Evolutionary conservation across 2,329 filamentous ascomycete species (phyloP), one percentile per base, ranked within the genome.

Genomic region (Aspergillus japonicus): DNA sequence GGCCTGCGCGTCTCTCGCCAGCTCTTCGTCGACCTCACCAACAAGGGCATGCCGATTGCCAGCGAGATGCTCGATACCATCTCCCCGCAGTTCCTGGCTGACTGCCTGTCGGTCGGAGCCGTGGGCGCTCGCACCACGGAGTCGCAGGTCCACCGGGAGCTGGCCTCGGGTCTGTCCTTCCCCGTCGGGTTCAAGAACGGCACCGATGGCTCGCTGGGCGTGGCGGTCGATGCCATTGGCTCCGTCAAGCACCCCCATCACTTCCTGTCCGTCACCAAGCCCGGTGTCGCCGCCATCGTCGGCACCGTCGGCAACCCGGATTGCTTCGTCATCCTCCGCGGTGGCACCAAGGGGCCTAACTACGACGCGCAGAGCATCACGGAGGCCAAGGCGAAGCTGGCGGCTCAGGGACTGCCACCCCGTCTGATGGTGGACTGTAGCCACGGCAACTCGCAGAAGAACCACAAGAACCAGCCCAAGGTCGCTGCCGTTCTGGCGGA

Each of bases 151-250:
- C 95, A 99, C 78, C 89, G 95, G 58, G 95, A 99, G 79, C 82
- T 99, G 64, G 94, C 95, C 23, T 95, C 90, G 56, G 95, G 95
- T 72, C 83, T 98, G 39, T 96, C 90, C 68, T 98, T 97, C 89
- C 95, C 95, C 2, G 92, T 99, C 11, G 95, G 95, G 54, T 99
- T 99, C 89, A 99, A 99, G 86, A 99, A 99, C 78, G 95, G 95
- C 65, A 99, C 95, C 33, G 95, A 99, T 75, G 95, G 95, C 54
- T 89, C 89, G 8, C 81, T 98, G 51, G 86, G 88, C 58, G 93
- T 98, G 4, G 93, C 95, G 12, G 91, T 98, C 68, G 95, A 99
- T 74, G 95, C 95, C 54, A 96, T 98, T 75, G 92, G 93, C 63
- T 91, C 95, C 16, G 94, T 96, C 54, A 88, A 86, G 75, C 91